Evolutionary conservation across 495 filamentous ascomycete genomes (phyloP).

Genomic region (Durotheca rogersii): DNA sequence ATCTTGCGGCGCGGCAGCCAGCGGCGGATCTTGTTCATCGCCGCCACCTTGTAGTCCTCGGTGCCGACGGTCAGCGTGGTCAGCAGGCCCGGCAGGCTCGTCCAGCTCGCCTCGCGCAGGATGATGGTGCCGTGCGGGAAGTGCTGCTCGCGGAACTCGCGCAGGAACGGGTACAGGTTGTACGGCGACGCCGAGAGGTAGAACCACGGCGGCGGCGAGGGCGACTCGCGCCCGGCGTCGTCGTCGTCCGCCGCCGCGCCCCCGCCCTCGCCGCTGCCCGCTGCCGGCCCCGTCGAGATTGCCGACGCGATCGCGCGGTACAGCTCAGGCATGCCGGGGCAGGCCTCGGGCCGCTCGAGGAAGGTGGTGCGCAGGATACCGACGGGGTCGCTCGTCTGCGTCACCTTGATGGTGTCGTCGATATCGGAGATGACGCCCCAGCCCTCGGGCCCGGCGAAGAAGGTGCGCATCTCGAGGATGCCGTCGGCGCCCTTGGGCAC

Average conservation of each 20-base stretch:
- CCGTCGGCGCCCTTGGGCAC: constrained; percentile 50
- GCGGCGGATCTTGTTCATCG: constrained; percentile 70
- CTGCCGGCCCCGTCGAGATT: no score
- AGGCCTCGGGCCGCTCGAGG: constrained; percentile 67
- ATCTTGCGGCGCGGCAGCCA: constrained; percentile 79
- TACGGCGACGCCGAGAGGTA: constrained; percentile 95
- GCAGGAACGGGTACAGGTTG: constrained; percentile 90
- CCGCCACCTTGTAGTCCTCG: constrained; percentile 80
- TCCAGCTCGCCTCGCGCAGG: constrained; percentile 83
- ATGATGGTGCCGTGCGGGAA: constrained; percentile 79
- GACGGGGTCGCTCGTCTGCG: constrained; percentile 72
- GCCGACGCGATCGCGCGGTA: constrained; percentile 66
- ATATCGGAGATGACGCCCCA: constrained; percentile 91
- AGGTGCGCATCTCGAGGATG: constrained; percentile 60
- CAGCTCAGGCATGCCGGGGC: constrained; percentile 79
- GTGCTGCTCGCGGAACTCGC: constrained; percentile 63
- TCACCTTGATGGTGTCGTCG: constrained; percentile 95
- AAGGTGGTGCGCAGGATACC: constrained; percentile 85
- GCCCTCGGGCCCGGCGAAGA: constrained; percentile 73
- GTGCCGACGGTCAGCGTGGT: constrained; percentile 77
- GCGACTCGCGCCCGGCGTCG: no score
- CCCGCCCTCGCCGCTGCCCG: no score
- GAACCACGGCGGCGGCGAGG: constrained; percentile 80
- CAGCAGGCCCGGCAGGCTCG: constrained; percentile 78
- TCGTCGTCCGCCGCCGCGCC: no score